These are phyloP conservation scores for Fomitopsis palustris DNA, from an alignment of 1,284 basidiomycete species.

Conservation along the genomic window DNA sequence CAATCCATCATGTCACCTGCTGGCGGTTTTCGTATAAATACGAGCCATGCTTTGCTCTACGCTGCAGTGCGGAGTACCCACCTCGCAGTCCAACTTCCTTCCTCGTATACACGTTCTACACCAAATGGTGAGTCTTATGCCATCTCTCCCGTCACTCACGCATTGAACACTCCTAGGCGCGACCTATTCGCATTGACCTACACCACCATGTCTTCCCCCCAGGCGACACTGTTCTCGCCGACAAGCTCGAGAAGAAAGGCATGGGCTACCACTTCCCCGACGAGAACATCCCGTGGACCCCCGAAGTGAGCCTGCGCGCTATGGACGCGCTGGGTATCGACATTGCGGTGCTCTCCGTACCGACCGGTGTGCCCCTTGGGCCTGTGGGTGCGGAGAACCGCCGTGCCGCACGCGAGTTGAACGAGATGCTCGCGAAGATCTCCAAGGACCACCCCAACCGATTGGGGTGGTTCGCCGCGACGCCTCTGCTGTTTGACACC, in stretches of 20 bases:
- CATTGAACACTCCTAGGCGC: background rate
- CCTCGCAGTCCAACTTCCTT: too few species aligned
- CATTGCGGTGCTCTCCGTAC: constrained; percentile 61
- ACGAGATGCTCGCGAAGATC: constrained; percentile 43
- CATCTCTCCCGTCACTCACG: constrained; percentile 2
- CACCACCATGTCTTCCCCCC: constrained; percentile 71
- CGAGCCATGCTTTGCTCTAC: too few species aligned
- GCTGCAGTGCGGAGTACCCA: too few species aligned
- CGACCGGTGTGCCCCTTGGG: constrained; percentile 46
- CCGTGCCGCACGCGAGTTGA: constrained; percentile 41
- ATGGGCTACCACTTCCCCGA: constrained; percentile 59
- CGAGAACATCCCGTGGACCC: constrained; percentile 64
- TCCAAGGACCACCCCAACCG: constrained; percentile 44
- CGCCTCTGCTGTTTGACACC: constrained; percentile 58
- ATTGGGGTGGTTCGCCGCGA: constrained; percentile 64
- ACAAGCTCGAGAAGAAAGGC: constrained; percentile 31
- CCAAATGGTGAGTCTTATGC: background rate
- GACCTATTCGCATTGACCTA: constrained; percentile 50
- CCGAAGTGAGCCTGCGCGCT: constrained; percentile 47
- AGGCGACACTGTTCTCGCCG: constrained; percentile 24
- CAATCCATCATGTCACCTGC: too few species aligned
- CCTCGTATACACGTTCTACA: too few species aligned
- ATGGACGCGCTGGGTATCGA: constrained; percentile 59
- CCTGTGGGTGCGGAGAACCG: constrained; percentile 40
- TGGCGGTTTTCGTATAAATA: too few species aligned